Percentiles rank a stretch among this genome's conserved stretches.
phyloP scores from a whole-genome alignment of 805 yeast species.

The Candida yuanshanica region DNA sequence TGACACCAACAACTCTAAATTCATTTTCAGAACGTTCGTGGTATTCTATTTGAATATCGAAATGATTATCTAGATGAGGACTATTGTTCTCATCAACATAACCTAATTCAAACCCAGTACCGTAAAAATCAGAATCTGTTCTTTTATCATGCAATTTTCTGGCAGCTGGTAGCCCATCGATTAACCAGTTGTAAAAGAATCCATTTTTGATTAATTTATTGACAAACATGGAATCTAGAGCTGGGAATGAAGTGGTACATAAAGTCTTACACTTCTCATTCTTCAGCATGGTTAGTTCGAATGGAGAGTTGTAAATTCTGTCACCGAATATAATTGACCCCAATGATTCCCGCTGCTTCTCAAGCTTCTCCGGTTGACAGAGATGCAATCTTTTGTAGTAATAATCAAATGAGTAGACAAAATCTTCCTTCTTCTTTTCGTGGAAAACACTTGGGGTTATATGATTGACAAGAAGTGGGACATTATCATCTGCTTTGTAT shows the following conservation, averaged over 20 bases:
- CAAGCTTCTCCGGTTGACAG: conserved; percentile 55
- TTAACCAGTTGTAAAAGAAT: conserved; percentile 84
- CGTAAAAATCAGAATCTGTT: conserved; percentile 60
- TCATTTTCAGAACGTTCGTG: conserved; percentile 64
- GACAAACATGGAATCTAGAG: conserved; percentile 67
- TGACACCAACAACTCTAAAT: conserved; percentile 87
- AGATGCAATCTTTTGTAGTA: conserved; percentile 80
- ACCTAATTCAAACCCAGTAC: conserved; percentile 80
- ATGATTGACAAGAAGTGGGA: conserved; percentile 83
- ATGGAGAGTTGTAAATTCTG: conserved; percentile 90
- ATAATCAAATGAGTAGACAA: conserved; percentile 71
- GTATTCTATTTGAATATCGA: conserved; percentile 71
- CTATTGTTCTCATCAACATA: conserved; percentile 47
- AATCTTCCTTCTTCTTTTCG: conserved; percentile 41
- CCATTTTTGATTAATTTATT: conserved; percentile 76
- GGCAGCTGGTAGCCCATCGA: conserved; percentile 95
- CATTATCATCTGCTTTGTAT: conserved; percentile 62
- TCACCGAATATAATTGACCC: conserved; percentile 96
- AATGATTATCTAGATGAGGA: conserved; percentile 76
- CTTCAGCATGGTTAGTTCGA: conserved; percentile 70
- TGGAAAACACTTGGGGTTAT: conserved; percentile 68
- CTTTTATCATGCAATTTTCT: conserved; percentile 48
- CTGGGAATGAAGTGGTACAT: conserved; percentile 56
- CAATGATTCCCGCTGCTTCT: conserved; percentile 77
- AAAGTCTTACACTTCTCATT: conserved; percentile 61